Conservation (phyloP, 768 basidiomycete genomes). For the Suillus spraguei region DNA sequence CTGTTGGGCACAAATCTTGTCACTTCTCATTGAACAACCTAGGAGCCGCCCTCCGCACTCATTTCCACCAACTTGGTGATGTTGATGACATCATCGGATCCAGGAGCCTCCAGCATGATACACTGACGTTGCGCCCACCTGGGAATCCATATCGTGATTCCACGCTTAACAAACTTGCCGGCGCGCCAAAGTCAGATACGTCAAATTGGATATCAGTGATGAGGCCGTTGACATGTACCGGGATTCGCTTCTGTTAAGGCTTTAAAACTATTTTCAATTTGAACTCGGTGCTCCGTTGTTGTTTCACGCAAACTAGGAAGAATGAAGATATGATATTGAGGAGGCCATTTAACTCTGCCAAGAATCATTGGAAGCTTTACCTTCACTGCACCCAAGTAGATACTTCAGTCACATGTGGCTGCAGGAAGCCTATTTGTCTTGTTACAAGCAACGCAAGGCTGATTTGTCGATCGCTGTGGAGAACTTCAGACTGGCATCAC, state of each 20-base stretch:
- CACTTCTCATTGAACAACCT: not conserved
- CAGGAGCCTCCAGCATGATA: not conserved
- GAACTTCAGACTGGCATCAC: not conserved
- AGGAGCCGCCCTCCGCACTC: not conserved
- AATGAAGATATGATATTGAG: not conserved
- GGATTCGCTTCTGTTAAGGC: not conserved
- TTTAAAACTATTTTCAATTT: not conserved
- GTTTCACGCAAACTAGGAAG: not conserved
- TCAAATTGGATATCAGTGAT: not conserved
- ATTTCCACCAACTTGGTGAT: not conserved
- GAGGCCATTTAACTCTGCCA: not conserved
- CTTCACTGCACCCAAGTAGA: not conserved
- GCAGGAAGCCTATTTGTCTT: not conserved
- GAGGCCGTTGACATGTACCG: not conserved
- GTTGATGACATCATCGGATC: not conserved
- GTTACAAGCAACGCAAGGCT: not conserved
- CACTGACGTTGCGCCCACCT: not conserved
- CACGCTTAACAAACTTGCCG: not conserved
- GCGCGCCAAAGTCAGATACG: not conserved
- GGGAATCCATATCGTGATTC: not conserved
- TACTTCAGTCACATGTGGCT: not conserved
- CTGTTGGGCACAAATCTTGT: not conserved
- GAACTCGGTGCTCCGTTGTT: not conserved
- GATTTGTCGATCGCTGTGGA: not conserved
- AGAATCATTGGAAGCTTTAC: not conserved